Evolutionary conservation across 805 yeast species (phyloP), one percentile per base, ranked within the genome.

Genomic region (Groenewaldozyma salmanticensis): DNA sequence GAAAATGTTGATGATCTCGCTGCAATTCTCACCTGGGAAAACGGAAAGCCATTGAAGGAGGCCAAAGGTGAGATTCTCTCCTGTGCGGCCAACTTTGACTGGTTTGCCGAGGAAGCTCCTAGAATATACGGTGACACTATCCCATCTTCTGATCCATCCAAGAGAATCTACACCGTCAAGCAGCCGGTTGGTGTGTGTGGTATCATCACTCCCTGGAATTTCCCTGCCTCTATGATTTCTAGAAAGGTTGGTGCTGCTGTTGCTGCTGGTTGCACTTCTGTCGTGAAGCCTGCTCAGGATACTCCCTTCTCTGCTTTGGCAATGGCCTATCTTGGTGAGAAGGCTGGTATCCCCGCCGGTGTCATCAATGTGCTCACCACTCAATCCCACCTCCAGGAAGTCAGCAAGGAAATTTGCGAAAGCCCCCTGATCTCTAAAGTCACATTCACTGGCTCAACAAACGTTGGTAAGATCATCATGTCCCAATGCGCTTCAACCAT

Each of bases 121-220:
- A 70, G 86, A 51, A 59, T 73, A 21, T 64, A 74, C 40, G 92
- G 90, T n/a, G 79, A 77, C 47, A 63, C 70, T 15, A 74, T 81
- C 41, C 71, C 72, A n/a, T 72, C 85, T 2, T 65, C 71, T 39
- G 65, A 62, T 45, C 57, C 71, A 1, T 49, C 62, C 20, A 53
- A 58, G 36, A 67, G 79, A 45, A 75, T 81, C 45, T 50, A 78
- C 41, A 67, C 85, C 3, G 50, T 75, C 45, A 72, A 75, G 51
- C 86, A 81, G 57, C 90, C 94, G n/a, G 66, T 82, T 37, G 94
- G 94, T 5, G 87, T 80, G 1, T 80, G 82, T 51, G 88, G 87
- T 6, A 74, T 82, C 40, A 58, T 82, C 52, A 79, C 90, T 2
- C 92, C 92, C 3, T 82, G 92, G 92, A 82, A 83, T 60, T 83